These are phyloP conservation scores for Lentinula boryana DNA, from an alignment of 768 basidiomycete species.

Conservation along the genomic window DNA sequence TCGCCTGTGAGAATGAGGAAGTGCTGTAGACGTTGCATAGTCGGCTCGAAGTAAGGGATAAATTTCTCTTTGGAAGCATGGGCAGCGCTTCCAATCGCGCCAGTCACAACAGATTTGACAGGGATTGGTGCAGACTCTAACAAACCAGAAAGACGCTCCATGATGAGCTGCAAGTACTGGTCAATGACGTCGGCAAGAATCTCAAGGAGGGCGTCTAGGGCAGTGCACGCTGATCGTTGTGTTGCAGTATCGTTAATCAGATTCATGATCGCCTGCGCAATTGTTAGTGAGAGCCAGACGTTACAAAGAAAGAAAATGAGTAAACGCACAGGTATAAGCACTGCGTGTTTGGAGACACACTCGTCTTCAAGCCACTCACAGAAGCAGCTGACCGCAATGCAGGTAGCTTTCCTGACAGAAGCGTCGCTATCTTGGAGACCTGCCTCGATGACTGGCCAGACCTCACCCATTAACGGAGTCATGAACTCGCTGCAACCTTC, in stretches of 20 bases:
- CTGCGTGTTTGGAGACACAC: conserved; percentile 73
- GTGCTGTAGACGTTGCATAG: conserved; percentile 82
- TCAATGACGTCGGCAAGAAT: conserved; percentile 88
- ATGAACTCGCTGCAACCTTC: conserved; percentile 99
- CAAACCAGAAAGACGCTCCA: conserved; percentile 86
- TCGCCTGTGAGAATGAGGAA: conserved; percentile 83
- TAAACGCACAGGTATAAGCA: conserved; percentile 75
- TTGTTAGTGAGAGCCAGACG: background rate
- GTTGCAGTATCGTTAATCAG: conserved; percentile 83
- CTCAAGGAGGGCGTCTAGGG: conserved; percentile 94
- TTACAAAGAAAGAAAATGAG: background rate
- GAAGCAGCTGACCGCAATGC: conserved; percentile 90
- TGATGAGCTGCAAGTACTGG: conserved; percentile 87
- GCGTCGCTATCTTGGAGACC: conserved; percentile 83
- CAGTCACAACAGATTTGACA: conserved; percentile 92
- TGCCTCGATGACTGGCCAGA: conserved; percentile 92
- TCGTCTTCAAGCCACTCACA: conserved; percentile 98
- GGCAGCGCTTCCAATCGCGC: conserved; percentile 96
- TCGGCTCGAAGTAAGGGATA: conserved; percentile 89
- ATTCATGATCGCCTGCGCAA: conserved; percentile 74
- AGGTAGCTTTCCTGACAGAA: conserved; percentile 90
- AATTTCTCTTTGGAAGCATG: conserved; percentile 92
- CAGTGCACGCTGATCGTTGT: conserved; percentile 91
- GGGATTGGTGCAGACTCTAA: conserved; percentile 81
- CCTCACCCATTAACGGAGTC: conserved; percentile 83